phyloP scores from a whole-genome alignment of 495 filamentous ascomycete species.

The Staphylotrichum tortipilum region DNA sequence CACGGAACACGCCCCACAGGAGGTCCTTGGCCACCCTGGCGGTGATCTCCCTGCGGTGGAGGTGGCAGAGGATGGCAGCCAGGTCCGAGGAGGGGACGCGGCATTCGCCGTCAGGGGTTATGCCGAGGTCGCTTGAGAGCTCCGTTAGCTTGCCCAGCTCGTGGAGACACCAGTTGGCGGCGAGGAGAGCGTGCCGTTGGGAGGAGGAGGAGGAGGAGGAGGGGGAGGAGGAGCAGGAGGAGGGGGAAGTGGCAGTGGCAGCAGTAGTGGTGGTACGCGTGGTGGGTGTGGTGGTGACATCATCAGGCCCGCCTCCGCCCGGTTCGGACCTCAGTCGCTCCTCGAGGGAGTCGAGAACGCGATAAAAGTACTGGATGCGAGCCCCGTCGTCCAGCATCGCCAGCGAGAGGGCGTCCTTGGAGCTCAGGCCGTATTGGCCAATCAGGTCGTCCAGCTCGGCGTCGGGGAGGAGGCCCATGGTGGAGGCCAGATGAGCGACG shows the following conservation, averaged over 20 bases:
- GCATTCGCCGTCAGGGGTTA: constrained; percentile 32
- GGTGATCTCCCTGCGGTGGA: constrained; percentile 62
- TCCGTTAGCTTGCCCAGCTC: constrained; percentile 69
- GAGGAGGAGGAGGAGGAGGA: too few relatives aligned
- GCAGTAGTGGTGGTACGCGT: too few relatives aligned
- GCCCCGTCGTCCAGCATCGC: constrained; percentile 69
- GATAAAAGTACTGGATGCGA: constrained; percentile 74
- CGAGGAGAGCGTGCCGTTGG: constrained; percentile 30
- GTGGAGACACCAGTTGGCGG: constrained; percentile 70
- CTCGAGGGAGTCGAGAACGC: constrained; percentile 52
- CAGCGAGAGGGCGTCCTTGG: constrained; percentile 84
- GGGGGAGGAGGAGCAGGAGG: too few relatives aligned
- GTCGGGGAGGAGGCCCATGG: constrained; percentile 63
- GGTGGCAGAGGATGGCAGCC: constrained; percentile 55
- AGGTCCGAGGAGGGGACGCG: constrained; percentile 53
- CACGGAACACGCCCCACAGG: constrained; percentile 48
- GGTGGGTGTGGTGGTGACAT: too few relatives aligned
- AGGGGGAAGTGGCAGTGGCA: too few relatives aligned
- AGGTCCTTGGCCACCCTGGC: constrained; percentile 67
- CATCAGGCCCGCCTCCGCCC: too few relatives aligned
- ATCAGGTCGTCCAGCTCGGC: constrained; percentile 52
- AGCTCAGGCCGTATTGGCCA: constrained; percentile 51
- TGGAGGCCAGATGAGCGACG: constrained; percentile 48
- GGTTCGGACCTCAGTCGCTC: constrained; percentile 33
- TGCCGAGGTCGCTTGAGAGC: constrained; percentile 26